These are phyloP conservation scores for Cryphonectria nitschkei DNA, from an alignment of 2,329 filamentous ascomycete genomes.

Conservation along the genomic window DNA sequence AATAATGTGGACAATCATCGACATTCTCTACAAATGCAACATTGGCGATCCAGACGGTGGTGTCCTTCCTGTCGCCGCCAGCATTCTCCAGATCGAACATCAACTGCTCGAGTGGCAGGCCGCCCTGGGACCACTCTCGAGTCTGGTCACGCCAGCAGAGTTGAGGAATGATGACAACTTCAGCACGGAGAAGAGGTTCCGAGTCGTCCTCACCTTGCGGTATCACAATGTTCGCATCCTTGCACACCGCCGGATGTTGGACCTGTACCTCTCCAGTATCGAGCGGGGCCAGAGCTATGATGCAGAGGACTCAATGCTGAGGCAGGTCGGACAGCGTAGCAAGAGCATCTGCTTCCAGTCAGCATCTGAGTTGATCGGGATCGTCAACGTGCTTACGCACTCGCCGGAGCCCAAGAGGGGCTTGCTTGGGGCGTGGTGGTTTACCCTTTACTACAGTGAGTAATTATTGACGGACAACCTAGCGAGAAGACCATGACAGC, in stretches of 20 bases:
- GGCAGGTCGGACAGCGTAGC: constrained; percentile 32
- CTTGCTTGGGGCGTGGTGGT: constrained; percentile 40
- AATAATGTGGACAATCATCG: constrained; percentile 42
- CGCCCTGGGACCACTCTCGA: constrained; percentile 37
- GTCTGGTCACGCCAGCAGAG: constrained; percentile 33
- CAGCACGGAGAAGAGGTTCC: constrained; percentile 38
- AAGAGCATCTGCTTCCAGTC: constrained; percentile 33
- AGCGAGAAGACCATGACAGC: background rate
- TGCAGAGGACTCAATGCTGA: constrained; percentile 28
- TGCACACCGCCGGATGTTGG: constrained; percentile 37
- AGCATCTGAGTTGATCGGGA: constrained; percentile 33
- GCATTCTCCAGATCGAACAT: constrained; percentile 44
- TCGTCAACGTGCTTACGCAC: constrained; percentile 31
- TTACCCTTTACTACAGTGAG: constrained; percentile 39
- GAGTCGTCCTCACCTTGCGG: constrained; percentile 43
- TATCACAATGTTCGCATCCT: constrained; percentile 41
- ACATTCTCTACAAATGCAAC: constrained; percentile 48
- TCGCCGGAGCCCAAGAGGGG: constrained; percentile 26
- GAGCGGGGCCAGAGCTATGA: constrained; percentile 18
- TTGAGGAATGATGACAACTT: constrained; percentile 31
- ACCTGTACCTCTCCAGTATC: constrained; percentile 31
- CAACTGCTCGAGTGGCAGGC: constrained; percentile 44
- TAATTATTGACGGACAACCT: background rate
- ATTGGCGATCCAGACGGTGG: constrained; percentile 36
- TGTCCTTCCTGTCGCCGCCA: constrained; percentile 34